phyloP scores from a whole-genome alignment of 2,329 filamentous ascomycete species.

The Pseudogymnoascus sp. region DNA sequence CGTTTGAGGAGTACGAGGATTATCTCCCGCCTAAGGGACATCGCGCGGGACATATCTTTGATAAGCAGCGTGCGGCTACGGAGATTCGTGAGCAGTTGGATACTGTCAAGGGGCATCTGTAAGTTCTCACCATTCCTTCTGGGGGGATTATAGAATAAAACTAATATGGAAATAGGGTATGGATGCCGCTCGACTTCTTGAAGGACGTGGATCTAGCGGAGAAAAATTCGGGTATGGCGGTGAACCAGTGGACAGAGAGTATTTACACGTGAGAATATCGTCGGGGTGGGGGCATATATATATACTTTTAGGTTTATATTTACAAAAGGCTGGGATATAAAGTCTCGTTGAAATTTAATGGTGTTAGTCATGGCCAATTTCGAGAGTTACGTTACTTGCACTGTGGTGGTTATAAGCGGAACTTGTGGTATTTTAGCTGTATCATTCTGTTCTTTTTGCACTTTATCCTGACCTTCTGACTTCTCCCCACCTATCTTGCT shows the following conservation, averaged over 20 bases:
- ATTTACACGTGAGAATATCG: slow-evolving; percentile 55
- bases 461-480: neutral
- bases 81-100: slow-evolving; percentile 71
- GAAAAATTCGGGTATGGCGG: slow-evolving; percentile 58
- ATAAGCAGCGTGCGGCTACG: slow-evolving; percentile 63
- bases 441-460: neutral
- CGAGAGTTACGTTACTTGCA: neutral
- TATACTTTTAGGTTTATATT: slow-evolving; percentile 6
- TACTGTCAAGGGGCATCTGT: slow-evolving; percentile 72
- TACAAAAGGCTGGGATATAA: neutral
- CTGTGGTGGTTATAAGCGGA: neutral
- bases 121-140: neutral
- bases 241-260: slow-evolving; percentile 83
- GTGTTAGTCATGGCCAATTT: neutral
- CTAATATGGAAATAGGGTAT: slow-evolving; percentile 43
- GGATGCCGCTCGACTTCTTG: slow-evolving; percentile 89
- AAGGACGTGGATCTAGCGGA: slow-evolving; percentile 83
- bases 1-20: slow-evolving; percentile 78
- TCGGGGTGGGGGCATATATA: neutral
- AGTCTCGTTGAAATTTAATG: neutral
- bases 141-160: neutral
- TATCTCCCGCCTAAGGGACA: slow-evolving; percentile 64
- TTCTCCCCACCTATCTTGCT: neutral
- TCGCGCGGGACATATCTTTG: slow-evolving; percentile 81
- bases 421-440: neutral